phyloP scores from a whole-genome alignment of 495 filamentous ascomycete genomes.

The Beverwykella pulmonaria region DNA sequence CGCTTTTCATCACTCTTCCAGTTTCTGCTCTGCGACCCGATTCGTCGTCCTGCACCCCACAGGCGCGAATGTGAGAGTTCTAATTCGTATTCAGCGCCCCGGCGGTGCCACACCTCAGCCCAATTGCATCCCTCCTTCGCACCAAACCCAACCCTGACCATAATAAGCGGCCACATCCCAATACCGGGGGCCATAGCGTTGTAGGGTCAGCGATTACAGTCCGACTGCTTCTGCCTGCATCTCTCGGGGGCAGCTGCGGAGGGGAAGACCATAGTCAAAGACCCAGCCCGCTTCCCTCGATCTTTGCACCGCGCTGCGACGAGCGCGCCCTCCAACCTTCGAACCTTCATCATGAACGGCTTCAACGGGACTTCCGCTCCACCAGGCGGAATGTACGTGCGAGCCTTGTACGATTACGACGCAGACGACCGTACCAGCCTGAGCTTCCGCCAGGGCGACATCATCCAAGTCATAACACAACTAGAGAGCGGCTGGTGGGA shows the following conservation, averaged over 20 bases:
- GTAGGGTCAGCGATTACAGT: conserved; percentile 9
- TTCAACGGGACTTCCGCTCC: conserved; percentile 66
- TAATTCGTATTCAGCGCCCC: conserved; percentile 33
- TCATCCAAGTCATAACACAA: conserved; percentile 97
- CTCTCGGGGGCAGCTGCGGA: not conserved
- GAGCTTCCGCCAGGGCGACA: conserved; percentile 92
- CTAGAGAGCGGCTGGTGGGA: conserved; percentile 99
- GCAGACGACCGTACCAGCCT: conserved; percentile 95
- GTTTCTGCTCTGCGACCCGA: conserved; percentile 6
- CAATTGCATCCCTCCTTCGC: conserved; percentile 25
- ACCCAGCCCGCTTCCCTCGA: not conserved
- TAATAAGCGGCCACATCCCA: conserved; percentile 19
- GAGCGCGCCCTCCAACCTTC: conserved; percentile 2
- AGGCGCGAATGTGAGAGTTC: conserved; percentile 32
- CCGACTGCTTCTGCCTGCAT: conserved; percentile 6
- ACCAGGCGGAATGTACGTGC: conserved; percentile 82
- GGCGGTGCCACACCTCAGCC: conserved; percentile 37
- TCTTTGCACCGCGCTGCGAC: not conserved
- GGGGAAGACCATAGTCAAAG: conserved; percentile 18
- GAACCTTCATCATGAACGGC: conserved; percentile 62
- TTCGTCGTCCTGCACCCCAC: conserved; percentile 12
- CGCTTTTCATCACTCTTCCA: not conserved
- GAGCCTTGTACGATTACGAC: conserved; percentile 95
- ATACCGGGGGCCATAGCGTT: conserved; percentile 24
- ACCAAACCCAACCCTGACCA: conserved; percentile 16